Evolutionary conservation across 1,284 basidiomycete genomes (phyloP), one percentile per base, ranked within the genome.

Genomic region (Apiotrichum siamense): DNA sequence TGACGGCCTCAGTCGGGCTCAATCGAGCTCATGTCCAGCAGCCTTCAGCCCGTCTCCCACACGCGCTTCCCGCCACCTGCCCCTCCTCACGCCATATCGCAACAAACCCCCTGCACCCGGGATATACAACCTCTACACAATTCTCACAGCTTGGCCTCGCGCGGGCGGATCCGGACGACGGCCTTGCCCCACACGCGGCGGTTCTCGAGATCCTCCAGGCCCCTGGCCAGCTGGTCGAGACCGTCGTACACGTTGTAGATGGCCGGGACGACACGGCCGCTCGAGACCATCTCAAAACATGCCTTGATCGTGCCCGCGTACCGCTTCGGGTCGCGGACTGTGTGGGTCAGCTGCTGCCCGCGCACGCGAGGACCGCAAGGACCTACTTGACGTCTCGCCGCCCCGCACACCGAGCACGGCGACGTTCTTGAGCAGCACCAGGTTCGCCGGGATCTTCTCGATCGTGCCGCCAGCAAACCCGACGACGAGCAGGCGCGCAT

Each of bases 121-220:
- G n/a, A n/a, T n/a, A n/a, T n/a, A n/a, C n/a, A n/a, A 29, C 32
- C 18, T 21, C 1, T 21, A 20, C n/a, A n/a, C n/a, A n/a, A n/a
- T n/a, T 21, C n/a, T 38, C 37, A 57, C 9, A 57, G 49, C 51
- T 51, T 57, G n/a, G 45, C 58, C 44, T 20, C 45, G 10, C 58
- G 64, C 21, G 79, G 77, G 23, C 79, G 74, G 50, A 78, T 78
- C 32, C 78, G 78, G 1, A 90, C 80, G 20, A 94, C 77, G 0
- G 81, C 87, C 72, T 97, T 97, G 1, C 93, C 94, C 88, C 89
- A 97, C 3, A 90, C 94, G 75, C 88, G 83, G 52, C 94, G 77
- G 46, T 79, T 78, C 64, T 90, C 77, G 23, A 81, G 64, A 58
- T 77, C 79, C 37, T 65, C 60, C 42, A 81, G 58, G 1, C 76